Evolutionary conservation across 2,329 filamentous ascomycete species (phyloP).

Genomic region (Aspergillus cejpii): DNA sequence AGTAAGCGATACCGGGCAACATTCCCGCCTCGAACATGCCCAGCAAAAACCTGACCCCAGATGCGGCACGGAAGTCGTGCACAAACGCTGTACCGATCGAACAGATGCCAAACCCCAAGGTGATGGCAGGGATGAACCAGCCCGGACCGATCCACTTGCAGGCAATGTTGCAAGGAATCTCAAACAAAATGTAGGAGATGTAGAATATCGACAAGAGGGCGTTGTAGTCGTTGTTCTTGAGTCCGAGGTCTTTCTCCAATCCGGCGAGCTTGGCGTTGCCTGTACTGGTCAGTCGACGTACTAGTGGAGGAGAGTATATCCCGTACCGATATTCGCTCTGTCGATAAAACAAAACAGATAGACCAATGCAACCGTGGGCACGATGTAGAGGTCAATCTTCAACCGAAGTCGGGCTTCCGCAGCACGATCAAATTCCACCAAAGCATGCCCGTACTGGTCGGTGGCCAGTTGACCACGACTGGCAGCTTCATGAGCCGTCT

Average conservation of each 20-base stretch:
- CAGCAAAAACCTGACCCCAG: conserved; percentile 60
- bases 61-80: conserved; percentile 46
- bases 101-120: conserved; percentile 56
- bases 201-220: conserved; percentile 62
- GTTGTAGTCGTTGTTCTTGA: conserved; percentile 63
- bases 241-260: conserved; percentile 54
- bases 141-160: conserved; percentile 68
- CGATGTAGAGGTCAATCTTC: conserved; percentile 60
- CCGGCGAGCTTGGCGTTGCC: conserved; percentile 64
- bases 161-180: conserved; percentile 61
- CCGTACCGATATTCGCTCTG: conserved; percentile 61
- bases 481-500: conserved; percentile 34
- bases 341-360: conserved; percentile 72
- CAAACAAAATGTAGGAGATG: conserved; percentile 65
- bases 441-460: conserved; percentile 47
- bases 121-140: conserved; percentile 60
- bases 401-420: conserved; percentile 53
- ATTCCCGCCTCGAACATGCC: conserved; percentile 67
- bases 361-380: conserved; percentile 59
- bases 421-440: conserved; percentile 50
- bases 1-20: conserved; percentile 68
- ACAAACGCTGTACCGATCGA: conserved; percentile 63
- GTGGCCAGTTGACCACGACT: conserved; percentile 44
- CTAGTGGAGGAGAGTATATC: neutral
- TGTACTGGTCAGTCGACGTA: too few species aligned